Conservation (phyloP, 805 yeast genomes). For the Pichia thaimueangensis region DNA sequence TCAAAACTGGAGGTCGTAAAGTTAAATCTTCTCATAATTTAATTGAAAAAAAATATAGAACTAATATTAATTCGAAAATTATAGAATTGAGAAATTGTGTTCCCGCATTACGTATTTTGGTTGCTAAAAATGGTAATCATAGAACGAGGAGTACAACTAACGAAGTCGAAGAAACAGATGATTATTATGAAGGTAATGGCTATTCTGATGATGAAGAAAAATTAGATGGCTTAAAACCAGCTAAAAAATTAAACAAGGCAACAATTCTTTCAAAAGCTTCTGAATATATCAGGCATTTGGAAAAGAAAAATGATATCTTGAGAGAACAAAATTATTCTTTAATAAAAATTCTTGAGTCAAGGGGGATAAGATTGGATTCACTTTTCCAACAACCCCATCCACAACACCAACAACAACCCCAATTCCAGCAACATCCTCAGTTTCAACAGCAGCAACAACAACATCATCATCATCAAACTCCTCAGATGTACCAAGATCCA, state of each 20-base stretch:
- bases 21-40: slow-evolving; percentile 69
- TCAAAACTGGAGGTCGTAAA: slow-evolving; percentile 29
- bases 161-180: slow-evolving; percentile 36
- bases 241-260: slow-evolving; percentile 71
- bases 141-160: slow-evolving; percentile 32
- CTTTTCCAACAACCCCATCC: slow-evolving; percentile 7
- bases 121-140: slow-evolving; percentile 30
- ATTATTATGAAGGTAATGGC: slow-evolving; percentile 47
- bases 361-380: slow-evolving; percentile 9
- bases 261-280: slow-evolving; percentile 69
- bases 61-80: slow-evolving; percentile 72
- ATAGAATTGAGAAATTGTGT: slow-evolving; percentile 70
- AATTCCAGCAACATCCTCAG: slow-evolving; percentile 9
- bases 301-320: slow-evolving; percentile 48
- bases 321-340: slow-evolving; percentile 41
- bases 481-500: slow-evolving; percentile 12
- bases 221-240: slow-evolving; percentile 71
- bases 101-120: slow-evolving; percentile 56
- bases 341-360: slow-evolving; percentile 17
- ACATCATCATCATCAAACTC: slow-evolving; percentile 7
- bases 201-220: slow-evolving; percentile 47
- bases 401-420: slow-evolving; percentile 7
- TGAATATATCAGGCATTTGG: slow-evolving; percentile 71
- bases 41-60: slow-evolving; percentile 77
- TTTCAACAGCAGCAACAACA: slow-evolving; percentile 5